Evolutionary conservation across 192 early-diverging fungal genomes (phyloP).

Genomic region (Lobosporangium transversale): DNA sequence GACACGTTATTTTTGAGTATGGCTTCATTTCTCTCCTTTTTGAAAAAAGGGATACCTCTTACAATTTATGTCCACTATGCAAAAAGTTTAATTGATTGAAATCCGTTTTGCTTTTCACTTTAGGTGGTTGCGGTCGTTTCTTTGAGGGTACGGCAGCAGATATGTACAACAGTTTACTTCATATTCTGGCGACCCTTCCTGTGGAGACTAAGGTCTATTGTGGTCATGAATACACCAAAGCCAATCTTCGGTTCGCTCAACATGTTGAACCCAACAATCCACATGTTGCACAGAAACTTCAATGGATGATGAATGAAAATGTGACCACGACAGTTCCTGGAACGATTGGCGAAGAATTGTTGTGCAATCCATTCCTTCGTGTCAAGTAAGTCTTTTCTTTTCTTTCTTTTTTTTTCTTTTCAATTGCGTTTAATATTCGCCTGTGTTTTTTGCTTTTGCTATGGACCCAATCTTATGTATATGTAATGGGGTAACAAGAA

Average conservation of each 20-base stretch:
- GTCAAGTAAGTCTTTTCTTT: conserved; percentile 59
- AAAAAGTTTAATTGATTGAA: too few species aligned
- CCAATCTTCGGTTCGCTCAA: conserved; percentile 79
- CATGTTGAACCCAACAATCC: conserved; percentile 82
- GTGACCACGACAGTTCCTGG: conserved; percentile 80
- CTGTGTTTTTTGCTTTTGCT: too few species aligned
- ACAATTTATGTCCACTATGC: too few species aligned
- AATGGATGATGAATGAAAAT: conserved; percentile 61
- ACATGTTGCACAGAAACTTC: conserved; percentile 71
- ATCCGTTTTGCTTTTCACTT: too few species aligned
- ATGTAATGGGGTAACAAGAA: too few species aligned
- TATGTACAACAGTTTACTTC: conserved; percentile 84
- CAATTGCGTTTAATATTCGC: too few species aligned
- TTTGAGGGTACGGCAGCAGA: conserved; percentile 91
- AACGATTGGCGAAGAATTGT: conserved; percentile 87
- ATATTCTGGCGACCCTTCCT: conserved; percentile 74
- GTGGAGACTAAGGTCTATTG: conserved; percentile 87
- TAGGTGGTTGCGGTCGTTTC: conserved; percentile 86
- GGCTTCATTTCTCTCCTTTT: conserved; percentile 1
- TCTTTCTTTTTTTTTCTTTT: neutral
- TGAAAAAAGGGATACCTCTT: neutral
- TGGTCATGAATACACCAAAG: conserved; percentile 92
- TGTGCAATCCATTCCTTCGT: conserved; percentile 92
- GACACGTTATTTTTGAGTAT: conserved; percentile 83
- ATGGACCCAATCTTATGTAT: too few species aligned